Conservation (phyloP, 331 rosid species). For the Quercus phellos region DNA sequence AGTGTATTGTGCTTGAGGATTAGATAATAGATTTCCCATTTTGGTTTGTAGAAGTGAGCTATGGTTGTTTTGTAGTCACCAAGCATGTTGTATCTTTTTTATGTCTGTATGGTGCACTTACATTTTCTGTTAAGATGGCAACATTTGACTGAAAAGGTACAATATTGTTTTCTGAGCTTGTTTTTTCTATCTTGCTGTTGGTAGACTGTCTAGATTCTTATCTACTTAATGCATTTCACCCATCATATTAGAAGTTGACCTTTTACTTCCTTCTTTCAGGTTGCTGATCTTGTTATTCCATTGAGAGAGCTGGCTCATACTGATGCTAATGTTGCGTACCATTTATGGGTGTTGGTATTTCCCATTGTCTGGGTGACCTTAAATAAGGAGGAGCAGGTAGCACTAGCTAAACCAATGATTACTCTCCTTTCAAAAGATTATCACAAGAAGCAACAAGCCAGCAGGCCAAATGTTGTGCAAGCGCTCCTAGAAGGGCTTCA, state of each 20-base stretch:
- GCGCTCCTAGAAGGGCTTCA: slow-evolving; percentile 99
- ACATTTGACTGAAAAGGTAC: background rate
- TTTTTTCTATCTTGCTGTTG: background rate
- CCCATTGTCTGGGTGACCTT: slow-evolving; percentile 98
- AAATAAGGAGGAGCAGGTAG: slow-evolving; percentile 88
- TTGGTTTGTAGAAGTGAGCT: background rate
- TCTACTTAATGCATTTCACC: background rate
- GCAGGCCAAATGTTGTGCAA: slow-evolving; percentile 96
- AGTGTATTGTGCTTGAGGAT: background rate
- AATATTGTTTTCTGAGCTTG: background rate
- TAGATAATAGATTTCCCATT: background rate
- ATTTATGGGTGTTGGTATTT: slow-evolving; percentile 81
- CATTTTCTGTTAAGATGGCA: background rate
- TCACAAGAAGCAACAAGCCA: slow-evolving; percentile 91
- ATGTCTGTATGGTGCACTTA: background rate
- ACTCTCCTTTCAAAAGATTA: slow-evolving; percentile 88
- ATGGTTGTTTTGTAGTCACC: background rate
- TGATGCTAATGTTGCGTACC: slow-evolving; percentile 98
- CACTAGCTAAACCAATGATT: slow-evolving; percentile 95
- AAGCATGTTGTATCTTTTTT: background rate
- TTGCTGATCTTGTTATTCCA: slow-evolving; percentile 84
- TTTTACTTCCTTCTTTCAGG: slow-evolving; percentile 37
- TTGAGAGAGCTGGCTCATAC: slow-evolving; percentile 93
- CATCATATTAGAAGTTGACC: background rate
- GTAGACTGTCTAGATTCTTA: background rate